phyloP scores from a whole-genome alignment of 2,329 filamentous ascomycete species.

The Verticillium albo-atrum region DNA sequence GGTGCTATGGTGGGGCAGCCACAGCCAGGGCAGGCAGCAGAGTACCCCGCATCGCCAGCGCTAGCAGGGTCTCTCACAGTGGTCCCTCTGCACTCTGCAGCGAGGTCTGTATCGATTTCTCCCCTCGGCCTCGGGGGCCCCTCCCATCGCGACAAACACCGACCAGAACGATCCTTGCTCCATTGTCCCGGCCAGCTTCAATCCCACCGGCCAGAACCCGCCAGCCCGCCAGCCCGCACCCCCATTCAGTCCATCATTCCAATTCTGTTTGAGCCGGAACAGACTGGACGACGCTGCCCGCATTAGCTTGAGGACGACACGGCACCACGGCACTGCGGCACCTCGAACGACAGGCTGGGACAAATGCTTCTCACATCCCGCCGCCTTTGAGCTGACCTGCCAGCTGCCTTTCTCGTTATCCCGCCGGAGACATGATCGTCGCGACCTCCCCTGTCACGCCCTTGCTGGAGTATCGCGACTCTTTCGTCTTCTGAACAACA shows the following conservation, averaged over 20 bases:
- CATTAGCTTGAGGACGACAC: neutral
- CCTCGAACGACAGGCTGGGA: neutral
- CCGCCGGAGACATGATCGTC: neutral
- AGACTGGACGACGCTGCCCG: neutral
- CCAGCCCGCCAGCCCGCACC: neutral
- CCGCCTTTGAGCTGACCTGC: neutral
- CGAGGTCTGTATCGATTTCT: neutral
- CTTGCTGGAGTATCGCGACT: neutral
- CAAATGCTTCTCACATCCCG: neutral
- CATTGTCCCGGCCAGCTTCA: neutral
- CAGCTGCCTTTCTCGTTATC: neutral
- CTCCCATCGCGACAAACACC: neutral
- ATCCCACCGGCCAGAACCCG: neutral
- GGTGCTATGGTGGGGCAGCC: neutral
- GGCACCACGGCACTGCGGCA: neutral
- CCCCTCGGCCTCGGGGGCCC: neutral
- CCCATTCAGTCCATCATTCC: neutral
- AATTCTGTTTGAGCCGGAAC: neutral
- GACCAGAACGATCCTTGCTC: neutral
- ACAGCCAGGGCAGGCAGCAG: neutral
- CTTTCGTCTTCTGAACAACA: neutral
- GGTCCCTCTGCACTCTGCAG: neutral
- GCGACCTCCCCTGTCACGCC: neutral
- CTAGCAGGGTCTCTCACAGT: neutral
- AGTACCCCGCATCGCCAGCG: conserved; percentile 3